phyloP scores from a whole-genome alignment of 495 filamentous ascomycete species.

The Elaphomyces granulatus region DNA sequence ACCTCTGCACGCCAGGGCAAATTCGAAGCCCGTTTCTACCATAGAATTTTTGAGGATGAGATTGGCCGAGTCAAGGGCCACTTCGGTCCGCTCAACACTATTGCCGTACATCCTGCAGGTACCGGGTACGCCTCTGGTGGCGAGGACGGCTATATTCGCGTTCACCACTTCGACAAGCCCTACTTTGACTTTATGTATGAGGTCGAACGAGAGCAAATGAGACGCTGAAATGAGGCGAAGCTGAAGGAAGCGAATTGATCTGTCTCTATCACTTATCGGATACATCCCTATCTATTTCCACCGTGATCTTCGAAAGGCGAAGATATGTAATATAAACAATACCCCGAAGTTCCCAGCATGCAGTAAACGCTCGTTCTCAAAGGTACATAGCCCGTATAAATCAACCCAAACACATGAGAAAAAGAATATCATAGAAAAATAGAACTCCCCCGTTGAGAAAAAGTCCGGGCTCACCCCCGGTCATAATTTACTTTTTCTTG shows the following conservation, averaged over 20 bases:
- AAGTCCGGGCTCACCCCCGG: conserved; percentile 19
- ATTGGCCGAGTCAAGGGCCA: conserved; percentile 92
- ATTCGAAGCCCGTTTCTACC: conserved; percentile 97
- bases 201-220: conserved; percentile 63
- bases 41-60: conserved; percentile 98
- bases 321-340: no score
- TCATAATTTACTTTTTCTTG: conserved; percentile 43
- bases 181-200: conserved; percentile 99
- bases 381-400: no score
- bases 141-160: conserved; percentile 96
- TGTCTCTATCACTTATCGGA: no score
- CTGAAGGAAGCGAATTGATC: no score
- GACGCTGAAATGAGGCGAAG: conserved; percentile 23
- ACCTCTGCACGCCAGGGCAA: conserved; percentile 89
- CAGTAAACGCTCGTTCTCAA: no score
- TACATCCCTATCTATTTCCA: no score
- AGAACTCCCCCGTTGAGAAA: conserved; percentile 14
- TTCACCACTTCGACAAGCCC: conserved; percentile 94
- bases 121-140: conserved; percentile 86
- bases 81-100: conserved; percentile 85
- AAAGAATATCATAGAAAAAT: conserved; percentile 9
- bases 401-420: no score
- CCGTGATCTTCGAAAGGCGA: no score
- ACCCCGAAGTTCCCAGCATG: no score
- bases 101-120: conserved; percentile 80